phyloP scores from a whole-genome alignment of 164 flowering plant species.

The Brasenia schreberi region DNA sequence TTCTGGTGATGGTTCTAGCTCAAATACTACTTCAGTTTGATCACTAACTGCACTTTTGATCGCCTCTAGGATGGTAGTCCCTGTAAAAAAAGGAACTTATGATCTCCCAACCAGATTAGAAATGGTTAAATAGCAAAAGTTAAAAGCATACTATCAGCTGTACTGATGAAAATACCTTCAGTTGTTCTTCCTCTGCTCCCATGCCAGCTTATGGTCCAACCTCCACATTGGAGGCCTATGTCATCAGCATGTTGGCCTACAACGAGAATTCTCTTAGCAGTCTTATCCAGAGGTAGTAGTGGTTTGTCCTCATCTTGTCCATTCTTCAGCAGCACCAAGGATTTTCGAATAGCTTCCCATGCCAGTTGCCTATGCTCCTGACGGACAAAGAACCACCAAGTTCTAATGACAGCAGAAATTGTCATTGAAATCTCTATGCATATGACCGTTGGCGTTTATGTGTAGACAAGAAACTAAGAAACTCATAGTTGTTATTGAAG shows the following conservation, averaged over 20 bases:
- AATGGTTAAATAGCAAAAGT: background rate
- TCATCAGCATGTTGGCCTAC: conserved; percentile 81
- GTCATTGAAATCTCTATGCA: too few species aligned
- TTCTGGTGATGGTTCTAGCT: conserved; percentile 39
- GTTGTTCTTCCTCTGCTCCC: conserved; percentile 70
- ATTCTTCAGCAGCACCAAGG: conserved; percentile 75
- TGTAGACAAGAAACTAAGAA: too few species aligned
- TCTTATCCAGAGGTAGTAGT: conserved; percentile 60
- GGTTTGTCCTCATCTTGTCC: conserved; percentile 53
- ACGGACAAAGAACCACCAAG: conserved; percentile 2
- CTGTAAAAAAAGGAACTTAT: conserved; percentile 11
- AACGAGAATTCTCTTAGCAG: conserved; percentile 55
- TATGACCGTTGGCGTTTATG: too few species aligned
- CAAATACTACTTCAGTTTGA: conserved; percentile 41
- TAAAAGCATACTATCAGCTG: background rate
- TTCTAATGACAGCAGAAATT: too few species aligned
- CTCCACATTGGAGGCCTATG: conserved; percentile 91
- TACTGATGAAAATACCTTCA: conserved; percentile 32
- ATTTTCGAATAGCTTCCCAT: conserved; percentile 80
- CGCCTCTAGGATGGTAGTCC: conserved; percentile 69
- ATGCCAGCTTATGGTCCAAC: conserved; percentile 71
- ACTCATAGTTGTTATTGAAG: too few species aligned
- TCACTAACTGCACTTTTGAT: conserved; percentile 42
- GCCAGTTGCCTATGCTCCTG: conserved; percentile 79
- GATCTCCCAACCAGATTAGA: background rate